phyloP scores from a whole-genome alignment of 495 filamentous ascomycete species.

The Trichocladium uniseriatum region DNA sequence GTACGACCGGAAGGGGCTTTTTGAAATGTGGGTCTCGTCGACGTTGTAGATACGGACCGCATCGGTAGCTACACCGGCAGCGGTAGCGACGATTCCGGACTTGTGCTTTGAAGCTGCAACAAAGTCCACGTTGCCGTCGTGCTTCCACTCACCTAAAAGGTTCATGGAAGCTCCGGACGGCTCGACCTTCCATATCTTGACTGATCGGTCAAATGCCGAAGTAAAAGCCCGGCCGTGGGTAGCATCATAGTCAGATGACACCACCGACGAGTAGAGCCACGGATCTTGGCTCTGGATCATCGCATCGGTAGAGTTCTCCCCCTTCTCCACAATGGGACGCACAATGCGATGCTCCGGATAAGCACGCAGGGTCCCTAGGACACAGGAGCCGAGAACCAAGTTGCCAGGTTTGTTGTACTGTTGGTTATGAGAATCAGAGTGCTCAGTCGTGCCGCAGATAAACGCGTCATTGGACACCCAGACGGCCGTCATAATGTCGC shows the following conservation, averaged over 20 bases:
- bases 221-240: constrained; percentile 55
- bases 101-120: constrained; percentile 49
- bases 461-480: constrained; percentile 48
- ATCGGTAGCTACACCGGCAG: constrained; percentile 37
- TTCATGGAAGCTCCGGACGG: constrained; percentile 28
- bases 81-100: constrained; percentile 41
- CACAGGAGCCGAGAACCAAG: constrained; percentile 60
- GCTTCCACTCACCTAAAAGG: constrained; percentile 45
- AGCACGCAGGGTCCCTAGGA: constrained; percentile 46
- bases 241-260: constrained; percentile 60
- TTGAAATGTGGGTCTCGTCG: constrained; percentile 21
- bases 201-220: constrained; percentile 68
- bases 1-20: constrained; percentile 27
- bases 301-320: constrained; percentile 45
- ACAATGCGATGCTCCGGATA: constrained; percentile 60
- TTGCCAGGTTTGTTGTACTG: constrained; percentile 80
- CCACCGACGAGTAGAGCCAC: constrained; percentile 67
- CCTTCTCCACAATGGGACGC: constrained; percentile 41
- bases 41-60: constrained; percentile 44
- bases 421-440: constrained; percentile 65
- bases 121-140: constrained; percentile 61
- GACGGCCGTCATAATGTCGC: constrained; percentile 48
- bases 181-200: constrained; percentile 62
- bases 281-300: constrained; percentile 58
- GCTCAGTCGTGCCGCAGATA: constrained; percentile 59